Percentiles rank a stretch among this genome's conserved stretches.
phyloP scores from a whole-genome alignment of 2,329 filamentous ascomycete species.

The Sporothrix dimorphospora region DNA sequence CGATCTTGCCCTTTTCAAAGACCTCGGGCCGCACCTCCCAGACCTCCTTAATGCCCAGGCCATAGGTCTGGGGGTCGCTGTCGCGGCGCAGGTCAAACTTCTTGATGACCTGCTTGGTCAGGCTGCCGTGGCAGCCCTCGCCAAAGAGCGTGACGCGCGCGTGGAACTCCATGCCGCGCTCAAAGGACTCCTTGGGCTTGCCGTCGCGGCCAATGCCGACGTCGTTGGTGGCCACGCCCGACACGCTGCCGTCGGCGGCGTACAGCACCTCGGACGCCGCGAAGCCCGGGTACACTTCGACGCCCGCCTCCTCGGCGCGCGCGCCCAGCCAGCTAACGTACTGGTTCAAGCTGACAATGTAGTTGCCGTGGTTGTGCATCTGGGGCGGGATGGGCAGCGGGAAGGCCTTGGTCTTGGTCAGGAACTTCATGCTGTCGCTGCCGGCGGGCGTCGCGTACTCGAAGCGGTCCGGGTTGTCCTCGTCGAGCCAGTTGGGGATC shows the following conservation, averaged over 20 bases:
- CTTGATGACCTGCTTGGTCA: slow-evolving; percentile 93
- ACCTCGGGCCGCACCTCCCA: slow-evolving; percentile 96
- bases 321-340: slow-evolving; percentile 95
- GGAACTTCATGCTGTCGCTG: slow-evolving; percentile 87
- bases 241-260: slow-evolving; percentile 80
- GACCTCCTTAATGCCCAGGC: slow-evolving; percentile 91
- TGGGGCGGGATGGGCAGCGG: slow-evolving; percentile 89
- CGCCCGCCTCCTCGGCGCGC: slow-evolving; percentile 91
- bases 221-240: slow-evolving; percentile 95
- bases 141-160: slow-evolving; percentile 88
- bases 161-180: slow-evolving; percentile 98
- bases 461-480: slow-evolving; percentile 86
- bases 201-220: slow-evolving; percentile 81
- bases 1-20: slow-evolving; percentile 82
- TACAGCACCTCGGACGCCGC: slow-evolving; percentile 93
- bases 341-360: slow-evolving; percentile 94
- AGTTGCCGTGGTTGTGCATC: slow-evolving; percentile 98
- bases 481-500: slow-evolving; percentile 88
- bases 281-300: slow-evolving; percentile 96
- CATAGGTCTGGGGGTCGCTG: slow-evolving; percentile 93
- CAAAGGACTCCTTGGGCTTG: slow-evolving; percentile 85
- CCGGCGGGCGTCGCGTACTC: slow-evolving; percentile 83
- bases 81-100: slow-evolving; percentile 90
- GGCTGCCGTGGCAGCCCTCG: slow-evolving; percentile 92
- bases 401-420: slow-evolving; percentile 78